phyloP scores from a whole-genome alignment of 2,329 filamentous ascomycete species.

The Venturia effusa region DNA sequence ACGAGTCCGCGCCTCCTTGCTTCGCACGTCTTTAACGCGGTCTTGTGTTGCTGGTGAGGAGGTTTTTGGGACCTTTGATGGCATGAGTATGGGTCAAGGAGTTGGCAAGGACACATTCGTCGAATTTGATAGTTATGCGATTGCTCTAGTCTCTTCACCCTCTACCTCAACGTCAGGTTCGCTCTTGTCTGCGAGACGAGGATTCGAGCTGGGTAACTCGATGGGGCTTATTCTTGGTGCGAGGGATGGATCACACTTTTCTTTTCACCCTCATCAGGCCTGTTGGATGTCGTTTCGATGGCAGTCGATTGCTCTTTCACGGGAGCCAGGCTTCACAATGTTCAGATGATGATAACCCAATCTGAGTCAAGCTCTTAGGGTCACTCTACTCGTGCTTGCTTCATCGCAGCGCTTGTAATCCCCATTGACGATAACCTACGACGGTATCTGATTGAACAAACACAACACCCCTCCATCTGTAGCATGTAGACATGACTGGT shows the following conservation, averaged over 20 bases:
- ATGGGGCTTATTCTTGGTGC: slow-evolving; percentile 99
- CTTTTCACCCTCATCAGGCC: neutral
- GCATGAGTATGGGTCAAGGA: slow-evolving; percentile 34
- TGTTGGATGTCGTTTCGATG: slow-evolving; percentile 2
- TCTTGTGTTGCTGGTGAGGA: slow-evolving; percentile 16
- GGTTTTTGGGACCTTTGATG: slow-evolving; percentile 22
- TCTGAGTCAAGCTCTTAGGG: slow-evolving; percentile 7
- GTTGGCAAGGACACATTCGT: slow-evolving; percentile 60
- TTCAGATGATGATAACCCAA: slow-evolving; percentile 8
- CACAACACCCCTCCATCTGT: neutral
- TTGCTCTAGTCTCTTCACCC: slow-evolving; percentile 46
- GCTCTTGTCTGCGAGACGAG: slow-evolving; percentile 18
- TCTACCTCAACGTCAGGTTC: slow-evolving; percentile 12
- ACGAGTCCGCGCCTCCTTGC: slow-evolving; percentile 14
- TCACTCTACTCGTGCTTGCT: slow-evolving; percentile 10
- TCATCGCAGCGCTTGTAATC: slow-evolving; percentile 2
- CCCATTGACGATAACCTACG: slow-evolving; percentile 31
- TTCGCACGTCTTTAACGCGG: neutral
- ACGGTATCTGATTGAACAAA: slow-evolving; percentile 35
- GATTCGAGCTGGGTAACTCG: slow-evolving; percentile 66
- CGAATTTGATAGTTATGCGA: slow-evolving; percentile 97
- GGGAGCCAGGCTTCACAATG: slow-evolving; percentile 41
- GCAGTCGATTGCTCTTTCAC: slow-evolving; percentile 7
- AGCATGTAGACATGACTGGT: neutral
- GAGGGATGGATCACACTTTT: slow-evolving; percentile 42